phyloP scores from a whole-genome alignment of 306 rosid species.

The Abrus pulchellus region DNA sequence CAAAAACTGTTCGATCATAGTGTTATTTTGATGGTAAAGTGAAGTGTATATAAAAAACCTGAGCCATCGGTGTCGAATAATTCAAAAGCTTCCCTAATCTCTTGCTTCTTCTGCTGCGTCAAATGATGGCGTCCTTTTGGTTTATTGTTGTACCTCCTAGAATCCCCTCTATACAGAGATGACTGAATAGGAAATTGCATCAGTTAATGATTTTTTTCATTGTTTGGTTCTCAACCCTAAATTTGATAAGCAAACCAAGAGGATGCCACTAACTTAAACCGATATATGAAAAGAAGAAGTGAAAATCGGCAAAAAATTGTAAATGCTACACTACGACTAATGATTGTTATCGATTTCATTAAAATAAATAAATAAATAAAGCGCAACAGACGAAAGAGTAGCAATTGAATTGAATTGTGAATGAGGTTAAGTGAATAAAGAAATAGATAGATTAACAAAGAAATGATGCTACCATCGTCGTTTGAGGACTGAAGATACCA shows the following conservation, averaged over 20 bases:
- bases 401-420: too few relatives aligned
- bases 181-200: slow-evolving; percentile 57
- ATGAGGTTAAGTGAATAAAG: too few relatives aligned
- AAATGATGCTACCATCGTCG: too few relatives aligned
- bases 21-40: background rate
- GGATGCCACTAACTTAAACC: background rate
- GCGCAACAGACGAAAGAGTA: background rate
- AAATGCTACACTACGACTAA: background rate
- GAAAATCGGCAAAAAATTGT: background rate
- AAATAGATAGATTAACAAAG: too few relatives aligned
- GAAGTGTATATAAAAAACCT: slow-evolving; percentile 57
- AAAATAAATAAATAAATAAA: background rate
- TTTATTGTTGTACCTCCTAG: slow-evolving; percentile 71
- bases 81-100: slow-evolving; percentile 93
- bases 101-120: slow-evolving; percentile 78
- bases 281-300: background rate
- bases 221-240: background rate
- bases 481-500: too few relatives aligned
- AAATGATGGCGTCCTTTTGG: slow-evolving; percentile 70
- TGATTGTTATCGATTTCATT: slow-evolving; percentile 2
- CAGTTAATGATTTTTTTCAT: background rate
- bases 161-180: slow-evolving; percentile 61
- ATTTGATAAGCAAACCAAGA: background rate
- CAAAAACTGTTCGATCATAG: background rate
- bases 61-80: slow-evolving; percentile 95